phyloP scores from a whole-genome alignment of 345 rosid species.

The Populus tremula region DNA sequence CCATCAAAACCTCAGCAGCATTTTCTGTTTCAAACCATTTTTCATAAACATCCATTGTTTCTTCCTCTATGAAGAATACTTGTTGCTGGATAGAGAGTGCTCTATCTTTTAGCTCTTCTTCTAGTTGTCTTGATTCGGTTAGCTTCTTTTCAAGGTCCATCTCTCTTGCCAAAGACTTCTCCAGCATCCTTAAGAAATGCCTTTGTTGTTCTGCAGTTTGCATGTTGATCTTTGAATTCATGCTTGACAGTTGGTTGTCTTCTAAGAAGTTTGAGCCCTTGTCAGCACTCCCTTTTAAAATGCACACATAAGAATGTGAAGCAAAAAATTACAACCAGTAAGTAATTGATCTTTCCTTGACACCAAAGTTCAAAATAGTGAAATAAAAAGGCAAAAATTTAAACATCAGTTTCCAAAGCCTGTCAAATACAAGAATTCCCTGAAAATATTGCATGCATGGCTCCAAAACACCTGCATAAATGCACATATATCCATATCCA shows the following conservation, averaged over 20 bases:
- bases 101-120: constrained; percentile 52
- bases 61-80: constrained; percentile 60
- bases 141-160: constrained; percentile 83
- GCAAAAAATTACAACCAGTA: neutral
- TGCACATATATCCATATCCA: neutral
- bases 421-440: constrained; percentile 5
- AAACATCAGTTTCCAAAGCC: neutral
- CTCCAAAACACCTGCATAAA: neutral
- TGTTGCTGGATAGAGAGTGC: constrained; percentile 57
- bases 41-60: constrained; percentile 47
- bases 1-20: constrained; percentile 62
- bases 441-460: neutral
- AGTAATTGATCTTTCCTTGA: constrained; percentile 5
- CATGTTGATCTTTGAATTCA: constrained; percentile 52
- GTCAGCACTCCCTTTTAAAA: constrained; percentile 50
- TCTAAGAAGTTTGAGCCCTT: constrained; percentile 23
- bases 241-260: constrained; percentile 40
- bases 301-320: constrained; percentile 15
- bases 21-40: constrained; percentile 70
- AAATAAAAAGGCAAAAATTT: neutral
- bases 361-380: neutral
- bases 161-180: constrained; percentile 91
- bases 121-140: constrained; percentile 57
- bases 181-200: constrained; percentile 79
- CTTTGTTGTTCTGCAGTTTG: constrained; percentile 84